A percentile compares a stretch with the other conserved stretches of the same genome.
phyloP scores from a whole-genome alignment of 1,284 basidiomycete species.

The Mycosarcoma maydis region DNA sequence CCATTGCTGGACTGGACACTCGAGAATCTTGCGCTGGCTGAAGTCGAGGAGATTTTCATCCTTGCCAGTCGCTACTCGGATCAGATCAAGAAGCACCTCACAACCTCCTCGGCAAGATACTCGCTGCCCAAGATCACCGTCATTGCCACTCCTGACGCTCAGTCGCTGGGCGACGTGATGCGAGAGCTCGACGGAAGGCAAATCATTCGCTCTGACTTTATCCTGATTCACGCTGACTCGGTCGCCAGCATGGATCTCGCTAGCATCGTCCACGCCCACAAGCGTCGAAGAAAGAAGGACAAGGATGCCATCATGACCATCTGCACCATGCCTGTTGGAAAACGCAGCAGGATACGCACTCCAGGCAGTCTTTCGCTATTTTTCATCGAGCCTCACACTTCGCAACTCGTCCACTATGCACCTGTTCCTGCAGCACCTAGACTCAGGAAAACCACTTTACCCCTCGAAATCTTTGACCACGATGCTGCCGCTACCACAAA shows the following conservation, averaged over 20 bases:
- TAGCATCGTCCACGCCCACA: constrained; percentile 86
- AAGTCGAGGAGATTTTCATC: constrained; percentile 94
- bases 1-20: constrained; percentile 95
- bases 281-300: constrained; percentile 83
- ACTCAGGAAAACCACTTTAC: constrained; percentile 55
- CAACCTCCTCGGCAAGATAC: constrained; percentile 64
- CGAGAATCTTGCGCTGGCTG: constrained; percentile 88
- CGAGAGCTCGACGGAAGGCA: constrained; percentile 90
- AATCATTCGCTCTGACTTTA: constrained; percentile 82
- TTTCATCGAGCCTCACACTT: constrained; percentile 55
- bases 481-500: constrained; percentile 33
- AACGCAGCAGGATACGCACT: constrained; percentile 38
- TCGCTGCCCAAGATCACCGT: constrained; percentile 73
- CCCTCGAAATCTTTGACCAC: constrained; percentile 58
- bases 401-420: constrained; percentile 66
- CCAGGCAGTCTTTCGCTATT: constrained; percentile 57
- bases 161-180: constrained; percentile 93
- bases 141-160: constrained; percentile 86
- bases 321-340: constrained; percentile 43
- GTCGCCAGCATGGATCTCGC: constrained; percentile 92
- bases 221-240: constrained; percentile 88
- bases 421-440: constrained; percentile 62
- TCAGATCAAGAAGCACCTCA: constrained; percentile 72
- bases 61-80: constrained; percentile 73
- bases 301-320: constrained; percentile 93